phyloP scores from a whole-genome alignment of 495 filamentous ascomycete species.

The Annulohypoxylon maeteangense region DNA sequence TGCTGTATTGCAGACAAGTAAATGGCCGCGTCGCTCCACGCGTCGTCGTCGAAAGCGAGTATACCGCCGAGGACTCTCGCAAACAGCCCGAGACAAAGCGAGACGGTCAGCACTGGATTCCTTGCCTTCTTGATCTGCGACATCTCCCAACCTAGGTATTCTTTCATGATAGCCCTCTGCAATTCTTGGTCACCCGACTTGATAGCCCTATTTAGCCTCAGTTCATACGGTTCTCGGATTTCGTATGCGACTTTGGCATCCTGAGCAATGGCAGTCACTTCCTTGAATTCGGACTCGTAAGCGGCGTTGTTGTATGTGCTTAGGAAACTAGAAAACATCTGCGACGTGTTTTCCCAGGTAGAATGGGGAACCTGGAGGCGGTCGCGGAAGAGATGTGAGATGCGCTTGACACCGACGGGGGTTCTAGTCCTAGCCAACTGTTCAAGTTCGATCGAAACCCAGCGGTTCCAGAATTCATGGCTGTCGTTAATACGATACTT shows the following conservation, averaged over 20 bases:
- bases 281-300: conserved; percentile 84
- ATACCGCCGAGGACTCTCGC: conserved; percentile 75
- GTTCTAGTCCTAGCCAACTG: conserved; percentile 65
- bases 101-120: conserved; percentile 58
- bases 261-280: conserved; percentile 70
- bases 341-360: conserved; percentile 85
- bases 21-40: conserved; percentile 86
- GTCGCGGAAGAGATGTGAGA: conserved; percentile 75
- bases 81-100: conserved; percentile 77
- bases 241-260: conserved; percentile 75
- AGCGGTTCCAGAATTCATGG: conserved; percentile 88
- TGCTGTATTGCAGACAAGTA: conserved; percentile 65
- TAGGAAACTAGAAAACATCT: conserved; percentile 82
- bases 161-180: conserved; percentile 67
- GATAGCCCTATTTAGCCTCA: conserved; percentile 68
- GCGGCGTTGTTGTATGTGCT: conserved; percentile 77
- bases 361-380: conserved; percentile 83
- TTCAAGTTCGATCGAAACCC: conserved; percentile 69
- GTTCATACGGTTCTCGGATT: conserved; percentile 76
- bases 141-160: conserved; percentile 89
- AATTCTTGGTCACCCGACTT: conserved; percentile 66
- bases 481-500: conserved; percentile 86
- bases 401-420: conserved; percentile 68
- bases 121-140: conserved; percentile 64
- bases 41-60: conserved; percentile 72